These are phyloP conservation scores for Lagenidium sp. DNA, from an alignment of 352 stramenopile genomes.

Conservation along the genomic window DNA sequence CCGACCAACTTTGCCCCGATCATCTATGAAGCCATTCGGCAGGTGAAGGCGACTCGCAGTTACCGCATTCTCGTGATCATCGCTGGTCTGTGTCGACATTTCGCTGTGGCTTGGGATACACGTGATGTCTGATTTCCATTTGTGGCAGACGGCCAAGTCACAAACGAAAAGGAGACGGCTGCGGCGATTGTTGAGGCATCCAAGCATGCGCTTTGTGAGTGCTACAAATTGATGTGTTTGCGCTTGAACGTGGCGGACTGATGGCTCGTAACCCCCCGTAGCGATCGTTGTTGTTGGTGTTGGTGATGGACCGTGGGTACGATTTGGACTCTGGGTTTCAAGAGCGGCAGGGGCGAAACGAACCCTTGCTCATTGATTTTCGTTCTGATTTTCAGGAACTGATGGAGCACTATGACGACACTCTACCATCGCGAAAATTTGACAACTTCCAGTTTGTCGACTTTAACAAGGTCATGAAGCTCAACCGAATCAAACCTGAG, in stretches of 20 bases:
- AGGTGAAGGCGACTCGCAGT: slow-evolving; percentile 26
- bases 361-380: no score
- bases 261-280: slow-evolving; percentile 4
- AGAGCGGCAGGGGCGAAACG: no score
- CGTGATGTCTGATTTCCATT: no score
- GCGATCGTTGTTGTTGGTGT: slow-evolving; percentile 72
- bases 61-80: slow-evolving; percentile 78
- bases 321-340: no score
- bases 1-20: slow-evolving; percentile 77
- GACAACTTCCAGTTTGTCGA: slow-evolving; percentile 82
- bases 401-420: slow-evolving; percentile 59
- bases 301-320: slow-evolving; percentile 63
- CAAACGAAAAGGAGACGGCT: slow-evolving; percentile 47
- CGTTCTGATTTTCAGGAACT: slow-evolving; percentile 27
- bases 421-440: slow-evolving; percentile 43
- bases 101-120: no score
- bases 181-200: slow-evolving; percentile 65
- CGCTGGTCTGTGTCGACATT: slow-evolving; percentile 17
- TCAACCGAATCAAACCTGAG: slow-evolving; percentile 41
- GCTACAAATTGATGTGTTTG: no score
- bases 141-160: slow-evolving; percentile 61
- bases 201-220: slow-evolving; percentile 62
- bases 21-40: slow-evolving; percentile 59
- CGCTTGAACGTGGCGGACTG: no score
- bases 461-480: slow-evolving; percentile 37